These are phyloP conservation scores for Fusarium annulatum DNA, from an alignment of 2,329 filamentous ascomycete species.

Conservation along the genomic window DNA sequence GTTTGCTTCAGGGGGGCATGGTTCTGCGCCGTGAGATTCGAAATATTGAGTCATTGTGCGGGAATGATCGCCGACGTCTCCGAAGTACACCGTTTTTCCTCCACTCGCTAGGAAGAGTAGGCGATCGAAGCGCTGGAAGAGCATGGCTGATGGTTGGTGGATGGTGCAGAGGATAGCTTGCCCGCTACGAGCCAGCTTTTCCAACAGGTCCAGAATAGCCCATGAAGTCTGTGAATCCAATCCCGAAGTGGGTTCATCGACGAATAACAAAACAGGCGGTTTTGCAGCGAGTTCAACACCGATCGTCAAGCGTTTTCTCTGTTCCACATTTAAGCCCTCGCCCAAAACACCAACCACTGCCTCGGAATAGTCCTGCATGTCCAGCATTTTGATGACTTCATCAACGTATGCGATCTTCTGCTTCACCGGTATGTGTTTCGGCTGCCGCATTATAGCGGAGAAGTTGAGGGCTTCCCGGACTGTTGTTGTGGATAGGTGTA, in stretches of 20 bases:
- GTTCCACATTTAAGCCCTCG: conserved; percentile 68
- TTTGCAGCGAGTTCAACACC: conserved; percentile 65
- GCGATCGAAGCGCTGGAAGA: conserved; percentile 65
- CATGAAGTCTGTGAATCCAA: conserved; percentile 70
- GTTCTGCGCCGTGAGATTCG: conserved; percentile 66
- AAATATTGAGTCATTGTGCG: conserved; percentile 69
- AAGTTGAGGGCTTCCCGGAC: conserved; percentile 87
- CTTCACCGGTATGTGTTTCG: conserved; percentile 69
- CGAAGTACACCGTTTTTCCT: conserved; percentile 74
- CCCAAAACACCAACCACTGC: conserved; percentile 70
- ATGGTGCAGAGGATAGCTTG: conserved; percentile 64
- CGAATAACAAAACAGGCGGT: conserved; percentile 65
- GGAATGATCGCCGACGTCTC: conserved; percentile 68
- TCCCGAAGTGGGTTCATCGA: conserved; percentile 68
- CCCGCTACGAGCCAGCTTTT: conserved; percentile 64
- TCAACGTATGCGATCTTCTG: conserved; percentile 87
- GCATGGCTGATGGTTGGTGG: conserved; percentile 61
- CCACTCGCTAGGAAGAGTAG: conserved; percentile 70
- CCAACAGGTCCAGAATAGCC: conserved; percentile 67
- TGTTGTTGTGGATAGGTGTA: conserved; percentile 82
- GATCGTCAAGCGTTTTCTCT: conserved; percentile 68
- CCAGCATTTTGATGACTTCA: conserved; percentile 74
- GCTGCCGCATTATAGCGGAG: conserved; percentile 84
- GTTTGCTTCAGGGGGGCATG: conserved; percentile 66
- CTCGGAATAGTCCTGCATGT: conserved; percentile 72